phyloP scores from a whole-genome alignment of 2,329 filamentous ascomycete genomes.

The Exophiala bonariae region DNA sequence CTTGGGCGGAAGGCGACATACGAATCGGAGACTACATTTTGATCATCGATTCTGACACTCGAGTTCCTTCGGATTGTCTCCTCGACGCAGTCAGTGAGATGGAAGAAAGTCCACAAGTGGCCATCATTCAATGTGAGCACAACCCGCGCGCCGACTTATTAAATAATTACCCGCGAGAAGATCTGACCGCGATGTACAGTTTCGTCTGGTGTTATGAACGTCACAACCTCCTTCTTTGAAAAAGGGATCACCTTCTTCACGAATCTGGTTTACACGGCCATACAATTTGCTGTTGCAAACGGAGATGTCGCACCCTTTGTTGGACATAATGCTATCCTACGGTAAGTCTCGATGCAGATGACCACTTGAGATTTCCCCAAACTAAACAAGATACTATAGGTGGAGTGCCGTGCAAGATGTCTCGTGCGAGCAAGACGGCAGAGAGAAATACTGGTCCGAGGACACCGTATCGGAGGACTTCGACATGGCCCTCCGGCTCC shows the following conservation, averaged over 20 bases:
- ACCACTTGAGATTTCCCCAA: too few species aligned
- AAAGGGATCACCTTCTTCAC: constrained; percentile 77
- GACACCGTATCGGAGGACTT: constrained; percentile 76
- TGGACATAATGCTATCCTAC: constrained; percentile 73
- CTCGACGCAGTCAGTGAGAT: constrained; percentile 69
- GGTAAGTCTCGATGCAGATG: constrained; percentile 31
- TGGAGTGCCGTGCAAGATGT: constrained; percentile 65
- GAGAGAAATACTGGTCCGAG: constrained; percentile 72
- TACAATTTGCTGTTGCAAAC: constrained; percentile 67
- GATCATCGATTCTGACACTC: constrained; percentile 69
- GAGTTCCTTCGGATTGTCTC: constrained; percentile 66
- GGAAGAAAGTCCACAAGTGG: constrained; percentile 67
- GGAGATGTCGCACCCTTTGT: constrained; percentile 75
- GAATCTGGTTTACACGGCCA: constrained; percentile 72
- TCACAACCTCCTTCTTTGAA: constrained; percentile 70
- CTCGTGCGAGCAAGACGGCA: constrained; percentile 55
- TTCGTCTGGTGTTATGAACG: constrained; percentile 73
- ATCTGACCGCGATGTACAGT: too few species aligned
- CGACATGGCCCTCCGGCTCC: constrained; percentile 70
- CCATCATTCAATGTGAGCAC: constrained; percentile 67
- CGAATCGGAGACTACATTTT: constrained; percentile 77
- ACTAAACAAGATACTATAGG: too few species aligned
- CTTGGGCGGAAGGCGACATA: constrained; percentile 71
- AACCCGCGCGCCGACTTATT: too few species aligned
- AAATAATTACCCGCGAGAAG: too few species aligned